phyloP scores from a whole-genome alignment of 192 early-diverging fungal species.

The Phycomyces nitens region DNA sequence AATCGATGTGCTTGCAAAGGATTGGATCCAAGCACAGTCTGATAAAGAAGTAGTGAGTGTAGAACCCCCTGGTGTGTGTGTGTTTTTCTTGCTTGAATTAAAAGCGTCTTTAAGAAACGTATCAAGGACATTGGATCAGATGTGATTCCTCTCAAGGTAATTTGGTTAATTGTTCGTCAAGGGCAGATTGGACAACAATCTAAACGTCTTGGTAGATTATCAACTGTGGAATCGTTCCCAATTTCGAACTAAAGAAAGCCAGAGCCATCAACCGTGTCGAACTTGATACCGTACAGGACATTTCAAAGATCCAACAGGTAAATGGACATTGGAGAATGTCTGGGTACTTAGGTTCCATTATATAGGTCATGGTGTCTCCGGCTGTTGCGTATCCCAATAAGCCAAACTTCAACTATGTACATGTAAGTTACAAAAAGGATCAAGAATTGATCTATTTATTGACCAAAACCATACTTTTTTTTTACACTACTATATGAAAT shows the following conservation, averaged over 20 bases:
- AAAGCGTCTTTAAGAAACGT: constrained; percentile 16
- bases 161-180: neutral
- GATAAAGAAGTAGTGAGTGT: constrained; percentile 43
- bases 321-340: no score
- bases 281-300: constrained; percentile 37
- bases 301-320: constrained; percentile 41
- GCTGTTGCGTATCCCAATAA: constrained; percentile 47
- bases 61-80: no score
- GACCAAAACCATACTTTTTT: no score
- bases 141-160: constrained; percentile 24
- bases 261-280: constrained; percentile 47
- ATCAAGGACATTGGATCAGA: constrained; percentile 20
- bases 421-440: constrained; percentile 36
- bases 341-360: no score
- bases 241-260: constrained; percentile 37
- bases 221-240: constrained; percentile 45
- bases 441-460: no score
- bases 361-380: constrained; percentile 54
- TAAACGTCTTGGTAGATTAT: constrained; percentile 19
- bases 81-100: neutral
- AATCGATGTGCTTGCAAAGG: constrained; percentile 35
- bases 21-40: constrained; percentile 43
- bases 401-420: constrained; percentile 46
- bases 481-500: neutral
- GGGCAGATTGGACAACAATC: neutral